Evolutionary conservation across 1,284 basidiomycete species (phyloP).

Genomic region (Ceratorhiza oryzae-sativae): DNA sequence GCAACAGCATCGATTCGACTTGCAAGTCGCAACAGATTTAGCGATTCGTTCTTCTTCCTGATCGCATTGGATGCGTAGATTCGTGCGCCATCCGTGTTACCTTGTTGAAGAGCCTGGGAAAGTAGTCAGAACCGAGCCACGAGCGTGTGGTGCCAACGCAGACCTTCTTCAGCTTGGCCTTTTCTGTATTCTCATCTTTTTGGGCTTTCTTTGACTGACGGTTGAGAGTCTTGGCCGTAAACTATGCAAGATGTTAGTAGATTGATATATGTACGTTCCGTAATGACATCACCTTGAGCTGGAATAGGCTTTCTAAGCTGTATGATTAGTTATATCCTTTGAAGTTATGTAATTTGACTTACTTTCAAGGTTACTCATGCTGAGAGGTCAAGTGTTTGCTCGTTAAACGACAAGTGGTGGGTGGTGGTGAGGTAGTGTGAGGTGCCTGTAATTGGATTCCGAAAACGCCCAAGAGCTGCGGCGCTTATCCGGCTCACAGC

Average conservation of each 20-base stretch:
- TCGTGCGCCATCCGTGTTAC: slow-evolving; percentile 96
- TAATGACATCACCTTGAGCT: slow-evolving; percentile 76
- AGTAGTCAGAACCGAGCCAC: slow-evolving; percentile 3
- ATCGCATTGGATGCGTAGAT: slow-evolving; percentile 99
- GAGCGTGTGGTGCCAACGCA: slow-evolving; percentile 41
- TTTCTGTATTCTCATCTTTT: slow-evolving; percentile 90
- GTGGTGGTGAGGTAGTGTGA: background rate
- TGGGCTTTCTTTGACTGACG: slow-evolving; percentile 95
- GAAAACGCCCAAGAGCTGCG: slow-evolving; percentile 3
- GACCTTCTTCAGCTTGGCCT: slow-evolving; percentile 89
- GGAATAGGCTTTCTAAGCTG: slow-evolving; percentile 85
- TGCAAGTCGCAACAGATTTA: slow-evolving; percentile 87
- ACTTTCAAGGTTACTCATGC: slow-evolving; percentile 92
- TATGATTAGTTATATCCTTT: slow-evolving; percentile 8
- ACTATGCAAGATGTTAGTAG: slow-evolving; percentile 59
- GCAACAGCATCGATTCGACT: slow-evolving; percentile 97
- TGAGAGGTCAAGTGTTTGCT: background rate
- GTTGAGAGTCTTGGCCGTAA: slow-evolving; percentile 92
- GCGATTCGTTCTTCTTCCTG: slow-evolving; percentile 94
- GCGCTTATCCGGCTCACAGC: slow-evolving; percentile 19
- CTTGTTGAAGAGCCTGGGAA: slow-evolving; percentile 89
- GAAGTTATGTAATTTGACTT: slow-evolving; percentile 51
- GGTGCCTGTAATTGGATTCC: slow-evolving; percentile 14
- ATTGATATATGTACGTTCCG: slow-evolving; percentile 7
- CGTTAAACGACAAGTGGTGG: background rate